Evolutionary conservation across 2,329 filamentous ascomycete genomes (phyloP), one percentile per base, ranked within the genome.

Genomic region (Pseudogymnoascus sp.): DNA sequence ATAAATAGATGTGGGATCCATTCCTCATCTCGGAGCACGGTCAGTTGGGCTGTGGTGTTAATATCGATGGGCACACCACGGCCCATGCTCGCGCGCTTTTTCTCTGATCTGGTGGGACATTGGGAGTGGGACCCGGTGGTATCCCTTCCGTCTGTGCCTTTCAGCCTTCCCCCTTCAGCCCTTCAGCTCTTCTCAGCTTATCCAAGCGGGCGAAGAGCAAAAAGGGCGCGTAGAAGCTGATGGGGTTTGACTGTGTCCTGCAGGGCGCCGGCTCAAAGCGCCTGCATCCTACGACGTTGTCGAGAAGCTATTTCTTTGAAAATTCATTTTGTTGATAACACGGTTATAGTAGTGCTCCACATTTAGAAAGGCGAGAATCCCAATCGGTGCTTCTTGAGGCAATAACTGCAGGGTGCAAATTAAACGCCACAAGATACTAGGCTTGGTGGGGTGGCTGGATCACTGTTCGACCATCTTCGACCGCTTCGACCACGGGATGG

Each of bases 1-100:
- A 56, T 56, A 56, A 56, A 56, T 56, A 56, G 50, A 56, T 33
- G 25, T 33, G 50, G 50, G 50, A 56, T 56, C 50, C 50, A 56
- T 56, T 56, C 28, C 50, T 56, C 50, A 56, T 56, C 50, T 56
- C 50, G 37, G 37, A 56, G 50, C 28, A 56, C 28, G 10, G 50
- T 56, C 28, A 56, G 50, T 56, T 56, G 50, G 28, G 50, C 50
- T 56, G 50, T 56, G 50, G 50, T 28, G 50, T 56, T 56, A 56
- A 56, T 56, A 56, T 56, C 50, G 50, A 56, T 56, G 50, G 28
- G 28, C 50, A 56, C 50, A 56, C n/a, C 28, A 21, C 31, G 50
- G 50, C 28, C 50, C 50, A 33, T 56, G 50, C 50, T 31, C 28
- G 50, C 50, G n/a, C 50, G 8, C 28, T n/a, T 56, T 56, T 56